phyloP scores from a whole-genome alignment of 2,329 filamentous ascomycete species.

The Fragosphaeria purpurea region DNA sequence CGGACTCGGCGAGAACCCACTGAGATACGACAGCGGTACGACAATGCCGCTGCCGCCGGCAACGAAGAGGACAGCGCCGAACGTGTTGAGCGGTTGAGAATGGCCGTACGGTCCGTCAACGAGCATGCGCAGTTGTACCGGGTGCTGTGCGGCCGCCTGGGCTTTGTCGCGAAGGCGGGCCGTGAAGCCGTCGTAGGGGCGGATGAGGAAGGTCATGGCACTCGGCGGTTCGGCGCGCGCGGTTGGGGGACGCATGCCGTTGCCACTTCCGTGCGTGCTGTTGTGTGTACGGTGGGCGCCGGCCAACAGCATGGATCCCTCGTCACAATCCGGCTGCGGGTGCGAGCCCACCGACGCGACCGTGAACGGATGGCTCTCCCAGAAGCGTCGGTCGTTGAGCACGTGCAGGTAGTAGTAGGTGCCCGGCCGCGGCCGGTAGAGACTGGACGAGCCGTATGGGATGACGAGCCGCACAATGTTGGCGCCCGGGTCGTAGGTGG shows the following conservation, averaged over 20 bases:
- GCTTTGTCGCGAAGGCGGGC: constrained; percentile 10
- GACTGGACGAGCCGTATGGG: constrained; percentile 21
- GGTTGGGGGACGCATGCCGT: neutral
- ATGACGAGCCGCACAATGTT: constrained; percentile 33
- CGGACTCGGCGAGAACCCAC: neutral
- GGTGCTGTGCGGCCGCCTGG: neutral
- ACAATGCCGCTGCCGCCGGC: constrained; percentile 14
- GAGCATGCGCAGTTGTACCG: constrained; percentile 7
- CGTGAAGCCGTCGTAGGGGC: constrained; percentile 14
- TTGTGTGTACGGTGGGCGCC: neutral
- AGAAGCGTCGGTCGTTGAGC: constrained; percentile 28
- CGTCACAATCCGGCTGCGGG: neutral
- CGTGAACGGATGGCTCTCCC: constrained; percentile 43
- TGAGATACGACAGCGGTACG: constrained; percentile 12
- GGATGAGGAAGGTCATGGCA: constrained; percentile 11
- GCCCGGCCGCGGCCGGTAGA: constrained; percentile 23
- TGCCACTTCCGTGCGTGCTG: too few species aligned
- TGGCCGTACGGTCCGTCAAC: constrained; percentile 14
- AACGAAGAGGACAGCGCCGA: constrained; percentile 10
- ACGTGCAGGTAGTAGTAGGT: constrained; percentile 36
- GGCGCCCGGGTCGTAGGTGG: constrained; percentile 25
- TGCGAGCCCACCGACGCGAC: constrained; percentile 21
- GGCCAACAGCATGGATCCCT: neutral
- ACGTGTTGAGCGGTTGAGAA: constrained; percentile 2
- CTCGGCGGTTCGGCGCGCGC: neutral